Base-by-base conservation (phyloP, 148 eudicot species). In the Agrostemma githago region DNA sequence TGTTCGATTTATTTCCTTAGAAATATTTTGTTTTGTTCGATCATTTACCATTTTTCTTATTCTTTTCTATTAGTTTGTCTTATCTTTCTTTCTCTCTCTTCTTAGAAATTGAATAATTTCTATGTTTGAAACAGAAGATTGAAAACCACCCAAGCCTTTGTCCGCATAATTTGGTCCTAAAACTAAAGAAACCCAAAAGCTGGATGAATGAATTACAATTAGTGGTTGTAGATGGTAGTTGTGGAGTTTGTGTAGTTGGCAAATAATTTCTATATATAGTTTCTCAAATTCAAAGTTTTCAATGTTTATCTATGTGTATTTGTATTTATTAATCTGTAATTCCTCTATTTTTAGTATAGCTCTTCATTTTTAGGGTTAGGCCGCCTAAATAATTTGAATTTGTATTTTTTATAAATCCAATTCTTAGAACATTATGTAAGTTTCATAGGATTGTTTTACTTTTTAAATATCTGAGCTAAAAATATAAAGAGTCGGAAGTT, bases 151-250 rank as follows among this genome's bases (percentile, higher is more conserved):
- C 51, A 71, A 53, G 71, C 81, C 34, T 76, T 77, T 78, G 82
- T 76, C 66, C 73, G 88, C 89, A 83, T 70, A 67, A 78, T 76
- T 71, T 78, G 82, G 85, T 87, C 86, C 92, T 82, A 77, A 82
- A 88, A 81, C 73, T 44, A 68, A 72, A 54, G 82, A 76, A 62
- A 77, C 85, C 91, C 71, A 79, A 84, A 90, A 87, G 79, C 79
- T 86, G 89, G 86, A 74, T 66, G 89, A 82, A 66, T 59, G 54
- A 43, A 66, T 66, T 58, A 19, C n/a, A 72, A 76, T 76, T 76
- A 74, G 76, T 79, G 82, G 58, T 71, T 61, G 53, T 67, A 42
- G 16, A 43, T 44, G 43, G 75, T 77, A 71, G 82, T 66, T 77
- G 76, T 63, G 42, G 41, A 51, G 56, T 51, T 51, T 26, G 34